Evolutionary conservation across 768 basidiomycete species (phyloP).

Genomic region (Amanita subjunquillea): DNA sequence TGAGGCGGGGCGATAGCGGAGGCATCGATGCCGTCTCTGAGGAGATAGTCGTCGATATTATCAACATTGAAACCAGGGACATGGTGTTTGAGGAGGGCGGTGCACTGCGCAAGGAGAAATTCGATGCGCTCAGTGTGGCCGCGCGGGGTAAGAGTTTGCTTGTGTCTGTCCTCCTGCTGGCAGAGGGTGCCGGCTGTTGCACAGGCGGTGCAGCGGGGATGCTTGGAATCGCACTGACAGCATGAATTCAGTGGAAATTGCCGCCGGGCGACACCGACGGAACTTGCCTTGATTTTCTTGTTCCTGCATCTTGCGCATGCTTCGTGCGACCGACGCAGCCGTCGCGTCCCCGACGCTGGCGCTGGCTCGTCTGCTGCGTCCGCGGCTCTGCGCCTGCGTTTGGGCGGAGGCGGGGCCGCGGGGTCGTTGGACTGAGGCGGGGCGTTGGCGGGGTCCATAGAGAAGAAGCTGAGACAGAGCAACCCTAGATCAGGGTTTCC

Average conservation of each 20-base stretch:
- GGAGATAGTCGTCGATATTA: conserved; percentile 53
- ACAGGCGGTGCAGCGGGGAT: conserved; percentile 80
- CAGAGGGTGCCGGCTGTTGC: conserved; percentile 70
- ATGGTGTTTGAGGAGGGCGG: conserved; percentile 66
- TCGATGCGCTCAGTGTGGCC: conserved; percentile 80
- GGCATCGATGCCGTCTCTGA: conserved; percentile 58
- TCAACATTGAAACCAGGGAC: conserved; percentile 59
- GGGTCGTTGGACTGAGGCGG: conserved; percentile 13
- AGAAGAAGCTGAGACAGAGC: conserved; percentile 12
- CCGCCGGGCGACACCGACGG: conserved; percentile 69
- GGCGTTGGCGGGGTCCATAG: conserved; percentile 18
- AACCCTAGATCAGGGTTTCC: conserved; percentile 13
- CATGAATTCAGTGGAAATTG: conserved; percentile 53
- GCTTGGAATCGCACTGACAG: conserved; percentile 79
- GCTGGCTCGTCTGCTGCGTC: conserved; percentile 44
- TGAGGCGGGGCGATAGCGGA: conserved; percentile 15
- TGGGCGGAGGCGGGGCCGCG: conserved; percentile 24
- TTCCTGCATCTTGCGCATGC: conserved; percentile 89
- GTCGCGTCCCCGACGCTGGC: conserved; percentile 59
- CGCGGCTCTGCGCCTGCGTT: conserved; percentile 43
- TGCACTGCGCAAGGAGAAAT: conserved; percentile 69
- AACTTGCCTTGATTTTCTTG: conserved; percentile 91
- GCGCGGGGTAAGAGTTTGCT: conserved; percentile 77
- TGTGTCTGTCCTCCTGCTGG: conserved; percentile 82
- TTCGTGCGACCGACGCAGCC: conserved; percentile 82